phyloP scores from a whole-genome alignment of 1,284 basidiomycete species.

The Leccinum pachyderme region DNA sequence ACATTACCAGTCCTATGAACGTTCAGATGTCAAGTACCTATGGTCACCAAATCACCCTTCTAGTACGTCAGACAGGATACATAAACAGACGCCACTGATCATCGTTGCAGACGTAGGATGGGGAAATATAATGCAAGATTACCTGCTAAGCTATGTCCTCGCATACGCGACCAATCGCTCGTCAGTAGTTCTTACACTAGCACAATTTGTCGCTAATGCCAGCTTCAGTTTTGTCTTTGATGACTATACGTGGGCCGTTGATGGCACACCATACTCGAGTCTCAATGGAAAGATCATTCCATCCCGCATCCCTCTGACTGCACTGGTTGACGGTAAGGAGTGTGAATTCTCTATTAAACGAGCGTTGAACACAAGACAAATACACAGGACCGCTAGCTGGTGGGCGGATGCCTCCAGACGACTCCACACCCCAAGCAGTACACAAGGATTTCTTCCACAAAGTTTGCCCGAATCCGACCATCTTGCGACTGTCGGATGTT shows the following conservation, averaged over 20 bases:
- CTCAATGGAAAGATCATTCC: slow-evolving; percentile 35
- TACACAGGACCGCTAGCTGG: slow-evolving; percentile 39
- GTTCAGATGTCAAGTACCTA: slow-evolving; percentile 27
- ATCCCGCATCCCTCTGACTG: slow-evolving; percentile 36
- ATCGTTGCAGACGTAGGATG: slow-evolving; percentile 33
- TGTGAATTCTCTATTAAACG: neutral
- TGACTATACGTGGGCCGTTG: slow-evolving; percentile 37
- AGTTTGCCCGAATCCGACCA: slow-evolving; percentile 36
- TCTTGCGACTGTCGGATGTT: slow-evolving; percentile 26
- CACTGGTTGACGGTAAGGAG: slow-evolving; percentile 22
- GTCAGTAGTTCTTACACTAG: slow-evolving; percentile 23
- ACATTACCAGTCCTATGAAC: slow-evolving; percentile 23
- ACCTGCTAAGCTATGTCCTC: slow-evolving; percentile 35
- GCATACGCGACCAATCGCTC: slow-evolving; percentile 34
- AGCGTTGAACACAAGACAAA: neutral
- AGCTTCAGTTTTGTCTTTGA: slow-evolving; percentile 39
- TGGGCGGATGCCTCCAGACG: slow-evolving; percentile 30
- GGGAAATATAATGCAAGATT: slow-evolving; percentile 45
- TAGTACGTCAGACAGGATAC: slow-evolving; percentile 4
- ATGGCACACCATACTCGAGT: slow-evolving; percentile 28
- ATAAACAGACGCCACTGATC: slow-evolving; percentile 5
- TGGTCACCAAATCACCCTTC: slow-evolving; percentile 31
- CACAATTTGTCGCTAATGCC: neutral
- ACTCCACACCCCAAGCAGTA: slow-evolving; percentile 35
- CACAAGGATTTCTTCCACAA: slow-evolving; percentile 34